Evolutionary conservation across 768 basidiomycete genomes (phyloP).

Genomic region (Lactarius vividus): DNA sequence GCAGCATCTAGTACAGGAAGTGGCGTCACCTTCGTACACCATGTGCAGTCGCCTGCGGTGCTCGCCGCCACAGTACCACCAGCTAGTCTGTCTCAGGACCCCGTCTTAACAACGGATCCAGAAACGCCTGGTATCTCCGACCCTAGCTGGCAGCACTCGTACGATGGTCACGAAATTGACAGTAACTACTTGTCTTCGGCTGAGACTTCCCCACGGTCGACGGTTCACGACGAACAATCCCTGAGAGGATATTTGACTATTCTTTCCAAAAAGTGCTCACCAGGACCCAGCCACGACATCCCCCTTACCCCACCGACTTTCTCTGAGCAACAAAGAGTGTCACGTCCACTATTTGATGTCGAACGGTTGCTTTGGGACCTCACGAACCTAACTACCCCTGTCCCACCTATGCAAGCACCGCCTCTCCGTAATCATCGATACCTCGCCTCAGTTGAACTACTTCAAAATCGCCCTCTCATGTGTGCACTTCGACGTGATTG

Average conservation of each 20-base stretch:
- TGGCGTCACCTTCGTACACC: background rate
- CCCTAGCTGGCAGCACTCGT: background rate
- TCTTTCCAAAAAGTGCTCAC: conserved; percentile 43
- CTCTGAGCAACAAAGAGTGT: background rate
- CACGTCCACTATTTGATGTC: background rate
- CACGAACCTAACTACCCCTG: conserved; percentile 1
- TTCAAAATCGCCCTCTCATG: conserved; percentile 66
- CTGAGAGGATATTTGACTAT: conserved; percentile 29
- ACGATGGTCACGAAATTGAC: background rate
- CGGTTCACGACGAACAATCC: conserved; percentile 15
- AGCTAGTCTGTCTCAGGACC: background rate
- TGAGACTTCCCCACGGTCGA: background rate
- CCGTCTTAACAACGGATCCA: background rate
- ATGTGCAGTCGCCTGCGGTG: background rate
- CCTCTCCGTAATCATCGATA: conserved; percentile 54
- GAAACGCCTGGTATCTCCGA: background rate
- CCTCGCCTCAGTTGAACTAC: conserved; percentile 62
- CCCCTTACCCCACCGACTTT: background rate
- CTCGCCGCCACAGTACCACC: background rate
- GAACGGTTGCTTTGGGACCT: conserved; percentile 13
- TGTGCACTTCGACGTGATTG: conserved; percentile 45
- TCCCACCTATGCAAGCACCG: conserved; percentile 11
- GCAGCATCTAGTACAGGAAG: background rate
- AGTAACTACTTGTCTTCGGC: background rate
- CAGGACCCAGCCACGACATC: conserved; percentile 28